Evolutionary conservation across 2,329 filamentous ascomycete species (phyloP).

Genomic region (Trichoderma sp.): DNA sequence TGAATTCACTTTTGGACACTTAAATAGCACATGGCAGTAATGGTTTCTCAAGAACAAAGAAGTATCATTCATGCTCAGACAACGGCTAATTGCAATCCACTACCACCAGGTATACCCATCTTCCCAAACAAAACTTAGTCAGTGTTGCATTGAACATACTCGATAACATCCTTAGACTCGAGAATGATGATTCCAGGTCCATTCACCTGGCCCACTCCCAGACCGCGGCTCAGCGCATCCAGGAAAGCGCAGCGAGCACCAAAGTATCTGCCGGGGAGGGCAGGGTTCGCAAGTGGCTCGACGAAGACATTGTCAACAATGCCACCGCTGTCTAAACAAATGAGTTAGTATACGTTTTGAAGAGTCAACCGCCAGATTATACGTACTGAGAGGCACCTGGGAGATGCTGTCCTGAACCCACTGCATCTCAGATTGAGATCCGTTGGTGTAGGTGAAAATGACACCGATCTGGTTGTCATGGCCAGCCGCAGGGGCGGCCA

Average conservation of each 20-base stretch:
- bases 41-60: not conserved
- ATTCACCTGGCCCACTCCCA: not conserved
- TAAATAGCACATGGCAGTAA: not conserved
- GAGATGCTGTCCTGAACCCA: not conserved
- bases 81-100: not conserved
- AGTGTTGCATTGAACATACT: not conserved
- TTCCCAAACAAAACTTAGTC: not conserved
- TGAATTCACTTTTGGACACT: not conserved
- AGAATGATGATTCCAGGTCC: not conserved
- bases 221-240: not conserved
- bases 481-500: not conserved
- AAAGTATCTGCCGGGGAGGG: not conserved
- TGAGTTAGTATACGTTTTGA: not conserved
- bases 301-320: conserved; percentile 1
- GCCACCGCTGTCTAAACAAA: not conserved
- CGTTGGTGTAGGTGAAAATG: not conserved
- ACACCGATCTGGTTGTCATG: not conserved
- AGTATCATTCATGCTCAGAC: not conserved
- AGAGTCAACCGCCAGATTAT: not conserved
- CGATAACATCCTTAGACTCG: not conserved
- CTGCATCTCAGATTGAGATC: not conserved
- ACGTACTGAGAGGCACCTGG: not conserved
- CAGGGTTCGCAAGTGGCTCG: not conserved
- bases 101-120: no score
- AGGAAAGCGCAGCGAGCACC: not conserved